A percentile compares a stretch with the other conserved stretches of the same genome.
Evolutionary conservation across 495 filamentous ascomycete genomes (phyloP).

Genomic region (Parmelia sp.): DNA sequence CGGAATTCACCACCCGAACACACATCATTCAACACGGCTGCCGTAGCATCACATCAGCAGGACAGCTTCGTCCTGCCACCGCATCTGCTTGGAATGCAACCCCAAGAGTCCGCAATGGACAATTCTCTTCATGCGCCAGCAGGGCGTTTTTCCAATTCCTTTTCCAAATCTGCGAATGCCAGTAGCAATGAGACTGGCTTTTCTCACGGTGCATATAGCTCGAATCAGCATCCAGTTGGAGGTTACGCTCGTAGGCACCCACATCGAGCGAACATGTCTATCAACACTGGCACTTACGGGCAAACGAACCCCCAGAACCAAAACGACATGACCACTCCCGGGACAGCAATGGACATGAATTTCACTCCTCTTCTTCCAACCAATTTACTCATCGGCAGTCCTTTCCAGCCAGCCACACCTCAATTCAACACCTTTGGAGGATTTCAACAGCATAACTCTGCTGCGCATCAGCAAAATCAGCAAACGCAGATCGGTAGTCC

Average conservation of each 20-base stretch:
- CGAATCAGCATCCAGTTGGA: conserved; percentile 59
- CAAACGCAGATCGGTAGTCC: conserved; percentile 52
- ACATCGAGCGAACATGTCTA: conserved; percentile 78
- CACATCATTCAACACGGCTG: conserved; percentile 11
- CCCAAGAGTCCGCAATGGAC: conserved; percentile 46
- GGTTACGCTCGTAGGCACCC: conserved; percentile 79
- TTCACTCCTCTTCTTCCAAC: conserved; percentile 94
- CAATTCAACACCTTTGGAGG: conserved; percentile 79
- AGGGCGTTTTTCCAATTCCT: conserved; percentile 54
- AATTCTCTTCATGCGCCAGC: conserved; percentile 40
- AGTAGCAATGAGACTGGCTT: conserved; percentile 75
- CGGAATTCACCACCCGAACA: conserved; percentile 9
- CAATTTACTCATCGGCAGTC: conserved; percentile 88
- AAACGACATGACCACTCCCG: conserved; percentile 77
- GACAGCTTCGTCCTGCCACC: conserved; percentile 69
- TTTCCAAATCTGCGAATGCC: conserved; percentile 60
- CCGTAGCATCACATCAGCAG: conserved; percentile 40
- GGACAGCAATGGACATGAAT: conserved; percentile 92
- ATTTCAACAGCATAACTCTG: conserved; percentile 63
- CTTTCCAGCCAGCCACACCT: conserved; percentile 91
- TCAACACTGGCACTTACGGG: conserved; percentile 66
- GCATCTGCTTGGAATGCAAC: conserved; percentile 82
- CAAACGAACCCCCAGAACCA: conserved; percentile 49
- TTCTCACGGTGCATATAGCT: conserved; percentile 82
- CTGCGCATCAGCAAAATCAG: conserved; percentile 51